A percentile compares a stretch with the other conserved stretches of the same genome.
Evolutionary conservation across 2,329 filamentous ascomycete species (phyloP).

Genomic region (Fusarium caatingaense): DNA sequence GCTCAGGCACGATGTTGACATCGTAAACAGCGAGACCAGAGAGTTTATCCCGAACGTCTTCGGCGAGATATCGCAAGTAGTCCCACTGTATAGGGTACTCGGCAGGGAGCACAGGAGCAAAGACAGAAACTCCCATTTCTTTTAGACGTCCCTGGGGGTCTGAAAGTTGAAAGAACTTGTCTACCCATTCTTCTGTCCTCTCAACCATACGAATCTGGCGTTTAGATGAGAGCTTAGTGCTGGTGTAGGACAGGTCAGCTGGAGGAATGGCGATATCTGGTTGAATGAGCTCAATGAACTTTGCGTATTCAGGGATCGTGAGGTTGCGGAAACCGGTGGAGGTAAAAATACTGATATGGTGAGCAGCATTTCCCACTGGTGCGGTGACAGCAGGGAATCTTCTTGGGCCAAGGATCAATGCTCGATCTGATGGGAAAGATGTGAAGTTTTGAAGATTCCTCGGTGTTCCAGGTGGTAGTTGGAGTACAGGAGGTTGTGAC

Average conservation of each 20-base stretch:
- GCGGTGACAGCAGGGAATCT: slow-evolving; percentile 79
- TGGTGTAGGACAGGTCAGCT: slow-evolving; percentile 72
- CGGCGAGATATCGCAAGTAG: slow-evolving; percentile 78
- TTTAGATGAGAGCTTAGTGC: slow-evolving; percentile 71
- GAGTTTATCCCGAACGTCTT: slow-evolving; percentile 69
- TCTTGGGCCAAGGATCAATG: slow-evolving; percentile 81
- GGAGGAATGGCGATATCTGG: slow-evolving; percentile 86
- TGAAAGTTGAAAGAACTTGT: slow-evolving; percentile 67
- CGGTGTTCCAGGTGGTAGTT: slow-evolving; percentile 54
- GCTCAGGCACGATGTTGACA: slow-evolving; percentile 72
- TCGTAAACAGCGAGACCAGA: slow-evolving; percentile 84
- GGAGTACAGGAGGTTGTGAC: slow-evolving; percentile 62
- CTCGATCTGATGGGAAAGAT: slow-evolving; percentile 71
- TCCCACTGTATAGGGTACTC: slow-evolving; percentile 79
- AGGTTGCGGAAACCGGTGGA: slow-evolving; percentile 86
- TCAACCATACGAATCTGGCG: slow-evolving; percentile 86
- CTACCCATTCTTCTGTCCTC: slow-evolving; percentile 84
- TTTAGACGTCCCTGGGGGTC: slow-evolving; percentile 44
- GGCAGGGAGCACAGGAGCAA: slow-evolving; percentile 79
- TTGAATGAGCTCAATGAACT: slow-evolving; percentile 70
- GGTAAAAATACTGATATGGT: slow-evolving; percentile 81
- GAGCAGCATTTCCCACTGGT: slow-evolving; percentile 76
- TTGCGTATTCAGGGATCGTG: slow-evolving; percentile 74
- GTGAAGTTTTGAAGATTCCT: slow-evolving; percentile 81
- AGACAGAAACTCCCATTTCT: slow-evolving; percentile 57